Evolutionary conservation across 1,284 basidiomycete genomes (phyloP).

Genomic region (Ganoderma lingzhi): DNA sequence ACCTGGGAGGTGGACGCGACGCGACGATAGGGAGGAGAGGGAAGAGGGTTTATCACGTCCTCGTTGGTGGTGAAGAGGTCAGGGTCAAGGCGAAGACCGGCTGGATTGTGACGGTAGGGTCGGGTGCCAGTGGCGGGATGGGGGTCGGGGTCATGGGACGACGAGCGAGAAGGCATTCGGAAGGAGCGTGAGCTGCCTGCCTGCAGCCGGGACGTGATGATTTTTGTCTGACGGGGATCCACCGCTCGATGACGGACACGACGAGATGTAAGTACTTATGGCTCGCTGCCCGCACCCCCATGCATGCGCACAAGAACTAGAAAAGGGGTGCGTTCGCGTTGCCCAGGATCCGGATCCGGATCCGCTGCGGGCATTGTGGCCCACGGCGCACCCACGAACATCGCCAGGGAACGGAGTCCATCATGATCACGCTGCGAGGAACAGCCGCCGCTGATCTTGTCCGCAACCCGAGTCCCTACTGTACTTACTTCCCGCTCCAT

Average conservation of each 20-base stretch:
- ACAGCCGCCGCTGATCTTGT: not conserved
- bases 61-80: constrained; percentile 38
- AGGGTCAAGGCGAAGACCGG: constrained; percentile 24
- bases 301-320: not conserved
- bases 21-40: constrained; percentile 45
- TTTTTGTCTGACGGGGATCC: constrained; percentile 4
- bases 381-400: not conserved
- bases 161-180: constrained; percentile 19
- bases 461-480: not conserved
- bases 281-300: not conserved
- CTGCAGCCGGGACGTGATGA: not conserved
- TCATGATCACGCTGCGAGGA: not conserved
- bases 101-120: constrained; percentile 16
- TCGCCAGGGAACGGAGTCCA: not conserved
- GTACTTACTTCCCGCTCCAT: not conserved
- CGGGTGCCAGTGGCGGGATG: constrained; percentile 8
- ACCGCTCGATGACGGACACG: not conserved
- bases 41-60: constrained; percentile 38
- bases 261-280: not conserved
- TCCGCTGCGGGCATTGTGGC: constrained; percentile 3
- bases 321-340: not conserved
- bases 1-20: constrained; percentile 40
- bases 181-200: not conserved
- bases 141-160: constrained; percentile 21
- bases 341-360: not conserved